phyloP scores from a whole-genome alignment of 352 stramenopile genomes.

The Globisporangium nagaii region DNA sequence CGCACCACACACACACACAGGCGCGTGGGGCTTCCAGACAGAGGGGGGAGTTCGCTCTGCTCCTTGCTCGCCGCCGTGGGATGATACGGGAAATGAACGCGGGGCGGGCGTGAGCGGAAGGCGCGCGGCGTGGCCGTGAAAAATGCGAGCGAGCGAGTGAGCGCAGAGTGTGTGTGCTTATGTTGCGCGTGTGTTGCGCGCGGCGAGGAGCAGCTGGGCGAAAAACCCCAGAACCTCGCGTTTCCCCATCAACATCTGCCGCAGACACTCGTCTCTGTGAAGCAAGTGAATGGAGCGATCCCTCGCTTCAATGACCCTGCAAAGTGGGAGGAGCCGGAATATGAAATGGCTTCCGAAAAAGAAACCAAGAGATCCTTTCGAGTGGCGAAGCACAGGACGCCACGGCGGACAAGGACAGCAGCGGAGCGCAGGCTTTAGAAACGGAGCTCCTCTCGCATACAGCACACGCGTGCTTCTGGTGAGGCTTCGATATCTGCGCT shows the following conservation, averaged over 20 bases:
- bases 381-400: not conserved
- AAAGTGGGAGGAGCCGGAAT: not conserved
- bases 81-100: slow-evolving; percentile 5
- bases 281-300: not conserved
- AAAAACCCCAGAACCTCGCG: not conserved
- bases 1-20: not conserved
- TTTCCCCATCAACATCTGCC: not conserved
- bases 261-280: not conserved
- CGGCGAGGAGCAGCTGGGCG: not conserved
- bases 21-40: not conserved
- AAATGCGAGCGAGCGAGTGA: not conserved
- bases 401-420: no score
- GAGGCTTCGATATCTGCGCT: not conserved
- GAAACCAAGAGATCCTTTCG: not conserved
- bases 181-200: not conserved
- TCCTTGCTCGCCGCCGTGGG: not conserved
- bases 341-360: slow-evolving; percentile 6
- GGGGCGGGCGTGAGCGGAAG: not conserved
- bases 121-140: not conserved
- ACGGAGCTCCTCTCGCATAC: no score
- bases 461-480: not conserved
- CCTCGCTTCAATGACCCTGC: not conserved
- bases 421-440: no score
- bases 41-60: slow-evolving; percentile 1
- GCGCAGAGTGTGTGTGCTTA: not conserved